Evolutionary conservation across 306 rosid species (phyloP).

Genomic region (Crataegus laevigata): DNA sequence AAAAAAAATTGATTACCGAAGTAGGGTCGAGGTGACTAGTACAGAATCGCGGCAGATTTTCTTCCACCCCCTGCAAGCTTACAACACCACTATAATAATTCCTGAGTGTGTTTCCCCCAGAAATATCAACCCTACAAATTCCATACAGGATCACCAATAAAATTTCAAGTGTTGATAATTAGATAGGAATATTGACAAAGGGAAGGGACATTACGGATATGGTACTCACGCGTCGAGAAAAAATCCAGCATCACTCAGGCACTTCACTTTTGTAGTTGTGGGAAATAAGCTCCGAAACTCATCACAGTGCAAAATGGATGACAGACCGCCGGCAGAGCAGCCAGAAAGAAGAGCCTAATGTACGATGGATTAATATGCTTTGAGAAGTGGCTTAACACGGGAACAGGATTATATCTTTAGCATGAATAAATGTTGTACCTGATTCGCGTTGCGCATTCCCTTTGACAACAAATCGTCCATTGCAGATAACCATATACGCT

Average conservation of each 20-base stretch:
- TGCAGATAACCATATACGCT: slow-evolving; percentile 70
- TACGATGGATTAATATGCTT: background rate
- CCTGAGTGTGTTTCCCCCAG: slow-evolving; percentile 56
- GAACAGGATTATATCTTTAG: background rate
- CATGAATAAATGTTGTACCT: slow-evolving; percentile 6
- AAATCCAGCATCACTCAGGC: slow-evolving; percentile 81
- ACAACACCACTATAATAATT: slow-evolving; percentile 56
- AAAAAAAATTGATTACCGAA: slow-evolving; percentile 38
- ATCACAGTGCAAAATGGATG: slow-evolving; percentile 77
- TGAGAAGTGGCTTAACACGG: background rate
- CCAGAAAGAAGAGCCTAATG: slow-evolving; percentile 64
- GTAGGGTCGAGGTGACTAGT: slow-evolving; percentile 71
- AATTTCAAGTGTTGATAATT: background rate
- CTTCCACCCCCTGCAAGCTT: slow-evolving; percentile 56
- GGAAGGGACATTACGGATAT: slow-evolving; percentile 20
- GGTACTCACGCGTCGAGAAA: slow-evolving; percentile 38
- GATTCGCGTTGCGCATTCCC: slow-evolving; percentile 66
- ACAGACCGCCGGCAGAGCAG: slow-evolving; percentile 83
- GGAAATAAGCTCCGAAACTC: slow-evolving; percentile 54
- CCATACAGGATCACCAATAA: slow-evolving; percentile 6
- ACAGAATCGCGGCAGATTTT: slow-evolving; percentile 65
- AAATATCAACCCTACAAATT: slow-evolving; percentile 41
- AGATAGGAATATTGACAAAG: background rate
- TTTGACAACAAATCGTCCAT: slow-evolving; percentile 60
- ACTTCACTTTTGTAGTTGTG: slow-evolving; percentile 55